Base-by-base conservation (phyloP, 768 basidiomycete species). In the Leucosporidium scottii region DNA sequence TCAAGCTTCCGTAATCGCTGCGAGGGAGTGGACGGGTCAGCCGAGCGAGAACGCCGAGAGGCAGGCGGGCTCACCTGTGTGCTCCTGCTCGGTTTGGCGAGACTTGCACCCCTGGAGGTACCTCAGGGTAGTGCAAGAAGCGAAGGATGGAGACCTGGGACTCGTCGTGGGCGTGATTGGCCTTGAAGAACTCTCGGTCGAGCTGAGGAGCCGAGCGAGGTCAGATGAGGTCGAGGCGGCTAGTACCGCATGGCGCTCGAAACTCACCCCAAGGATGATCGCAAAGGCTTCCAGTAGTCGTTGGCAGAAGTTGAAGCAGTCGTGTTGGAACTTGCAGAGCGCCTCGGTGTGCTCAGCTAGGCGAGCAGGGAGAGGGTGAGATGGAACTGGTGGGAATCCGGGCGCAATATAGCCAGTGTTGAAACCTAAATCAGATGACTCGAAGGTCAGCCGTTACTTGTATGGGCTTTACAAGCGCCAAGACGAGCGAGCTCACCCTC, bases 1-100 rank as follows among this genome's bases (percentile, higher is more conserved):
- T 72, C 30, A 60, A 20, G 3, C 15, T 20, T 0, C 71, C 71
- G 27, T 68, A 72, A 39, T 72, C 71, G 17, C 39, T 56, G 21
- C 31, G 27, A 27, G 13, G 25, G 20, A 17, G 4, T 13, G 12
- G 1, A 17, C 7, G 2, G 27, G 30, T 54, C 27, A 54, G 53
- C 53, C 20, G 23, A 1, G 12, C 30, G 15, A 25, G 9, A 17
- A 10, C 53, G 25, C 13, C 27, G 53, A 54, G 53, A 9, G 8
- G 13, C 8, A 15, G 28, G 25, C 1, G 18, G 27, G 13, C 25
- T 13, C 25, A 28, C 53, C 30, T 54, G 31, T 68, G 71, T 0
- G 64, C 61, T 10, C 71, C 67, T 0, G 71, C 71, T 36, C 71
- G 67, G 39, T 68, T 72, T n/a, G 67, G 67, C n/a, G 61, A 64